Base-by-base conservation (phyloP, 768 basidiomycete species). In the Pleurotus giganteus region DNA sequence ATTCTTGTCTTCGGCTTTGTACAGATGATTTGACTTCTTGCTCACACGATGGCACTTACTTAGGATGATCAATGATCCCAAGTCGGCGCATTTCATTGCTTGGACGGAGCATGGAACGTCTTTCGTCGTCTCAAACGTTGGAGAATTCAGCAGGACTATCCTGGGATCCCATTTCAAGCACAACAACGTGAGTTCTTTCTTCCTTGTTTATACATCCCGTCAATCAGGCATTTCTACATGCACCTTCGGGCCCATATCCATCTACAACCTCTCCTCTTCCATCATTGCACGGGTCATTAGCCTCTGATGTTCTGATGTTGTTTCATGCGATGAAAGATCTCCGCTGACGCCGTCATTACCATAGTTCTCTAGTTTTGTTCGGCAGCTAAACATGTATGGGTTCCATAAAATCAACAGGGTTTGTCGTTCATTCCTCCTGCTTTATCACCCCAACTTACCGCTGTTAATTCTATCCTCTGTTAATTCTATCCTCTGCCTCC, bases 301-400 rank as follows among this genome's bases (percentile, higher is more conserved):
- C 52, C 24, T 28, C 21, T 54, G 39, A 32, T 49, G 42, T 27
- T 21, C 37, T 45, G 51, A 57, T 43, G 28, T 21, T 46, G 49
- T 36, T 43, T 42, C 49, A 37, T 26, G 19, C 21, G 9, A 23
- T 26, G 4, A 27, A 21, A 11, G 17, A 21, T 24, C 23, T 21
- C 47, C 44, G 41, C 53, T 28, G 31, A 28, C 46, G 43, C 28
- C 47, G 23, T 50, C 29, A 52, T 45, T 53, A 32, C 43, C 49
- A 7, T 64, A 96, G 86, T 96, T 97, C 69, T 92, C 91, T 11
- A 91, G 89, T 64, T 96, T 97, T 67, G 92, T 95, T 52, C 85
- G 94, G 60, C 94, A 96, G 66, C 80, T 95, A 59, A 95, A 96
- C 78, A 95, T 95, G 91, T 96, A 94, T 64, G 93, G 92, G 24